Base-by-base conservation (phyloP, 2,329 filamentous ascomycete species). In the Alternaria sp. region DNA sequence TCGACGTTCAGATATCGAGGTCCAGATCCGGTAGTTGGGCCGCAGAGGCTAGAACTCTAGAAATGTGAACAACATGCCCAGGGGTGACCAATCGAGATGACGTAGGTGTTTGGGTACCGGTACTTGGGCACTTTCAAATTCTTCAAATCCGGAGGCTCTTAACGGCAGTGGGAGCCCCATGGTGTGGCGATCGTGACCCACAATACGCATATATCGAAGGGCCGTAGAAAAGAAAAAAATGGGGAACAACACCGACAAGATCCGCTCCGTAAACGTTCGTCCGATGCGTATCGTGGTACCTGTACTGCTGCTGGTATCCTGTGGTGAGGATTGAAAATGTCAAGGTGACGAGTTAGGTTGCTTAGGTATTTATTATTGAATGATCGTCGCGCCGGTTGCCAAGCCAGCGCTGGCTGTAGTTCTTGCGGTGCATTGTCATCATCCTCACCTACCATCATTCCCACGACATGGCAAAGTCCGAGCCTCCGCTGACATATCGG, bases 191-290 rank as follows among this genome's bases (percentile, higher is more conserved):
- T 46, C 21, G 44, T 19, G 47, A 58, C 54, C 60, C 56, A 59
- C 50, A 59, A 45, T 51, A 36, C 46, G 30, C 19, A 36, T 57
- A 53, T 46, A 61, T 47, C 59, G 59, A 61, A 61, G 45, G 30
- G 32, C 26, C 53, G 36, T 61, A 52, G 59, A 61, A 57, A 49
- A 15, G 13, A 57, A 57, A 57, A 51, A 19, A 17, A 9, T 19
- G 30, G 55, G 21, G 49, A 43, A 50, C 19, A 36, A 7, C 17
- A 40, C 52, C 25, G 25, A 44, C 26, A n/a, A 28, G 17, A 19
- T 19, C 45, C 17, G 40, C 30, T 44, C 56, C 44, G 56, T 13
- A 17, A 10, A 10, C 15, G 25, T 54, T 59, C 19, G 25, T 53
- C 26, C 47, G 58, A 26, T n/a, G 15, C 11, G 15, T 21, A 13